These are phyloP conservation scores for Acanthamoeba culbertsoni DNA, from an alignment of 208 protist genomes.

Conservation along the genomic window DNA sequence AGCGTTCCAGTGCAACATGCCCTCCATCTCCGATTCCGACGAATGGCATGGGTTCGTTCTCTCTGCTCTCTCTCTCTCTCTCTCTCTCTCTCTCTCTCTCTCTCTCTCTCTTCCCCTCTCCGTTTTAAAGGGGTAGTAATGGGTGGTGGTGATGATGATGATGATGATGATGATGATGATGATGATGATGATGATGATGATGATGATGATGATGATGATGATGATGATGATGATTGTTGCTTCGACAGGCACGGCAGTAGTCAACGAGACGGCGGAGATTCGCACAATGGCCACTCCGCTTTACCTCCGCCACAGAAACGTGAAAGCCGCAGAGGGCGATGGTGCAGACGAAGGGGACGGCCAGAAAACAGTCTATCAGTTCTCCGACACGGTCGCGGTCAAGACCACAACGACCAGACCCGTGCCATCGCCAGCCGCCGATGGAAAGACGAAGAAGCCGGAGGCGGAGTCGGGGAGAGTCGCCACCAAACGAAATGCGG, in stretches of 20 bases:
- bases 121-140: no score
- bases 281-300: not conserved
- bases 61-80: not conserved
- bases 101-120: no score
- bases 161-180: no score
- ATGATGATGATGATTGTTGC: not conserved
- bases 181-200: no score
- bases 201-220: no score
- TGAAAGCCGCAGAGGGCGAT: not conserved
- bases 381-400: not conserved
- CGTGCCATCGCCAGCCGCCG: not conserved
- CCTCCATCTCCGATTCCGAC: not conserved
- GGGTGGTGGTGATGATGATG: no score
- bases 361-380: not conserved
- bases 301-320: not conserved
- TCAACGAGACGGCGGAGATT: not conserved
- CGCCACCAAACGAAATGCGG: not conserved
- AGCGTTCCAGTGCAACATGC: not conserved
- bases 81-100: no score
- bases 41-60: not conserved
- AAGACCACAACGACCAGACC: not conserved
- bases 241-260: not conserved
- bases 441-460: not conserved
- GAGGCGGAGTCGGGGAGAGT: not conserved
- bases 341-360: not conserved